A percentile compares a stretch with the other conserved stretches of the same genome.
Conservation (phyloP, 2,329 filamentous ascomycete genomes). For the Plenodomus tracheiphilus region DNA sequence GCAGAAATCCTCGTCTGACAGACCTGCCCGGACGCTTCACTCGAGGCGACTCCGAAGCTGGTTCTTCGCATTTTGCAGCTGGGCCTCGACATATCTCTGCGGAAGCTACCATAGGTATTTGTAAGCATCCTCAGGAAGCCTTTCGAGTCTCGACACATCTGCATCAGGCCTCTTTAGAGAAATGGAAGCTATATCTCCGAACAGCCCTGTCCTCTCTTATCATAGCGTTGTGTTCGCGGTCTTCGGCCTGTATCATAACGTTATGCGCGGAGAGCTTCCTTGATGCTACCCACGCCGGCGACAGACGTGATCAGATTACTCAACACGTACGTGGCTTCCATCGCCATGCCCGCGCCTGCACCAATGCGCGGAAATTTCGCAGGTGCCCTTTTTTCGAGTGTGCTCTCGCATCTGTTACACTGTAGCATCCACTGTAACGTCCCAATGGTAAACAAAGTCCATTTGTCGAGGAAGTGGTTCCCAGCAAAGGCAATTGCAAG, state of each 20-base stretch:
- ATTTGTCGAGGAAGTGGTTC: slow-evolving; percentile 46
- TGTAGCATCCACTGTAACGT: slow-evolving; percentile 50
- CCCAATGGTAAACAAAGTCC: slow-evolving; percentile 60
- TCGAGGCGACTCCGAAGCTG: too few species aligned
- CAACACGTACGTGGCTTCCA: slow-evolving; percentile 57
- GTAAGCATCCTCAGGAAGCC: too few species aligned
- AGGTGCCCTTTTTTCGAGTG: slow-evolving; percentile 61
- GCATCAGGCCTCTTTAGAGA: too few species aligned
- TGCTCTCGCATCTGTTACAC: slow-evolving; percentile 45
- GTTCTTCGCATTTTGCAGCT: too few species aligned
- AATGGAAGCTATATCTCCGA: too few species aligned
- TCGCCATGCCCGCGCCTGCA: slow-evolving; percentile 57
- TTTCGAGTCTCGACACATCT: too few species aligned
- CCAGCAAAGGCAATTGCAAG: slow-evolving; percentile 15
- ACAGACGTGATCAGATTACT: slow-evolving; percentile 36
- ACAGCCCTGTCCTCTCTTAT: too few species aligned
- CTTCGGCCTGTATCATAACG: slow-evolving; percentile 41
- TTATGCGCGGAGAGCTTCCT: slow-evolving; percentile 43
- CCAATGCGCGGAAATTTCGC: slow-evolving; percentile 57
- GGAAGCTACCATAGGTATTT: too few species aligned
- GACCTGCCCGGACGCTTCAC: too few species aligned
- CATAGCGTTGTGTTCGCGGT: slow-evolving; percentile 46
- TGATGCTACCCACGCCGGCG: slow-evolving; percentile 16
- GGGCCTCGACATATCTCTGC: too few species aligned
- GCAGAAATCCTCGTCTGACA: too few species aligned